Conservation (phyloP, 1,284 basidiomycete species). For the Puccinia coronata region DNA sequence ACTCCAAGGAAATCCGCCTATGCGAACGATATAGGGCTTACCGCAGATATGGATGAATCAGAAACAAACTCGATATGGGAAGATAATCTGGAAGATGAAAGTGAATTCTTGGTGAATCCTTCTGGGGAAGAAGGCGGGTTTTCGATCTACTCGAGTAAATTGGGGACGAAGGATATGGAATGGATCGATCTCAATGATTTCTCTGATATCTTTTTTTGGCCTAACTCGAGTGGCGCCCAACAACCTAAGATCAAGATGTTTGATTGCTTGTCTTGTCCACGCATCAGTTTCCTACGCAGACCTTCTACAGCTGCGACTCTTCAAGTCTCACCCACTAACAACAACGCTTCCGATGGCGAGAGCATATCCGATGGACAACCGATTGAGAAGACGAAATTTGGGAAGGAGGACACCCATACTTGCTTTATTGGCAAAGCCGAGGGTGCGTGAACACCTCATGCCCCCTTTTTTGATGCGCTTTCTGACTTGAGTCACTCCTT, state of each 20-base stretch:
- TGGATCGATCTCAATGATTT: slow-evolving; percentile 58
- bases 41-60: slow-evolving; percentile 41
- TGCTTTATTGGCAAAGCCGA: slow-evolving; percentile 77
- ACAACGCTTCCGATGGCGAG: slow-evolving; percentile 34
- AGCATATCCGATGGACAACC: slow-evolving; percentile 59
- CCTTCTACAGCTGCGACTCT: slow-evolving; percentile 33
- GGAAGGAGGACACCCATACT: slow-evolving; percentile 78
- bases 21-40: slow-evolving; percentile 45
- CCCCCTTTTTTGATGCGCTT: slow-evolving; percentile 5
- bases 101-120: slow-evolving; percentile 33
- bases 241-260: slow-evolving; percentile 50
- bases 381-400: slow-evolving; percentile 71
- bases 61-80: slow-evolving; percentile 49
- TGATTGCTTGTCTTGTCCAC: slow-evolving; percentile 45
- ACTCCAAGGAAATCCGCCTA: slow-evolving; percentile 66
- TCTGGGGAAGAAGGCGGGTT: slow-evolving; percentile 7
- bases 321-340: neutral
- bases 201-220: slow-evolving; percentile 55
- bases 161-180: slow-evolving; percentile 51
- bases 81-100: slow-evolving; percentile 29
- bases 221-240: slow-evolving; percentile 52
- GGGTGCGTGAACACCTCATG: slow-evolving; percentile 64
- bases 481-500: slow-evolving; percentile 41
- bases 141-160: slow-evolving; percentile 1
- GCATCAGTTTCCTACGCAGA: slow-evolving; percentile 43